Percentiles rank a stretch among this genome's conserved stretches.
Conservation (phyloP, 2,329 filamentous ascomycete genomes). For the Sclerotinia borealis region DNA sequence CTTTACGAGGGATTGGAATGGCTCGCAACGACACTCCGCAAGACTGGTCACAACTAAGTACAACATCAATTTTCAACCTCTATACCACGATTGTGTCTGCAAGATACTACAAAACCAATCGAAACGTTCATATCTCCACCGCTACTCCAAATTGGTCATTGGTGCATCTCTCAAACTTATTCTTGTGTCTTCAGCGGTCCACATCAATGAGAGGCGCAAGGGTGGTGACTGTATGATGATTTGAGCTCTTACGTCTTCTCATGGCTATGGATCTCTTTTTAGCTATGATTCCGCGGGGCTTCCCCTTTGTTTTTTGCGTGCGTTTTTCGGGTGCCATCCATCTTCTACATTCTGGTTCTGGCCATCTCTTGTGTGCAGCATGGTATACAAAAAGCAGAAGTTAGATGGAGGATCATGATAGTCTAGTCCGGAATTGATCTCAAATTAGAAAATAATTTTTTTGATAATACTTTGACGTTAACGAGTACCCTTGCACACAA, state of each 20-base stretch:
- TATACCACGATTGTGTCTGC: conserved; percentile 25
- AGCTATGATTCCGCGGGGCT: conserved; percentile 22
- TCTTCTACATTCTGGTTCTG: conserved; percentile 31
- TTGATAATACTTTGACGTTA: conserved; percentile 8
- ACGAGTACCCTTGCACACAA: neutral
- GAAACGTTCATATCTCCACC: conserved; percentile 30
- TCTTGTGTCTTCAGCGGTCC: conserved; percentile 31
- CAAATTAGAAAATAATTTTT: conserved; percentile 30
- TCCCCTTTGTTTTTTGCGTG: conserved; percentile 24
- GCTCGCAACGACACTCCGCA: conserved; percentile 78
- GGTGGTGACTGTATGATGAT: conserved; percentile 35
- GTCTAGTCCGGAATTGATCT: conserved; percentile 35
- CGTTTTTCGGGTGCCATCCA: conserved; percentile 25
- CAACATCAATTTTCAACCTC: neutral
- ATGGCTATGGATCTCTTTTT: conserved; percentile 28
- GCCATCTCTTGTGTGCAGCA: conserved; percentile 17
- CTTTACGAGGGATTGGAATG: conserved; percentile 98
- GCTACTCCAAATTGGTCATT: conserved; percentile 29
- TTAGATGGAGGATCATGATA: conserved; percentile 34
- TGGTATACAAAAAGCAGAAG: conserved; percentile 28
- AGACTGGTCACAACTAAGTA: conserved; percentile 60
- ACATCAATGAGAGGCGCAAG: conserved; percentile 33
- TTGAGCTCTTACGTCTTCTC: conserved; percentile 25
- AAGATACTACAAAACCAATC: conserved; percentile 27
- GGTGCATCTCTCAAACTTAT: conserved; percentile 29